phyloP scores from a whole-genome alignment of 805 yeast species.

The Nakazawaea holstii region DNA sequence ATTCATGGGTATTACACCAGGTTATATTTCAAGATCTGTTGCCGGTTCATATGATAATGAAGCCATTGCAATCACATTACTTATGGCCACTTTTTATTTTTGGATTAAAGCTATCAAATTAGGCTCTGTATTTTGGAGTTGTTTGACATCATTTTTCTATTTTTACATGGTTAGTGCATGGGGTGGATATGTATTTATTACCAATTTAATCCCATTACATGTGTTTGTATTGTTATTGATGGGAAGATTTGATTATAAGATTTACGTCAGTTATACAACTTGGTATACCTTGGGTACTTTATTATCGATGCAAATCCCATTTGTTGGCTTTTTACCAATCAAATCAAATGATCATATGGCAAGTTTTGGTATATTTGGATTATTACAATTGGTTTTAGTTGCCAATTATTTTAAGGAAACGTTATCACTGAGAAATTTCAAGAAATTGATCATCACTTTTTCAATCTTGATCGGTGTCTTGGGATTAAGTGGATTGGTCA shows the following conservation, averaged over 20 bases:
- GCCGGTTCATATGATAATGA: conserved; percentile 99
- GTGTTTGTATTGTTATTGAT: conserved; percentile 83
- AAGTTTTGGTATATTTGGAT: conserved; percentile 94
- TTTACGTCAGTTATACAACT: conserved; percentile 89
- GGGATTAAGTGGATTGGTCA: conserved; percentile 69
- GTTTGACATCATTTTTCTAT: conserved; percentile 80
- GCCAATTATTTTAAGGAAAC: conserved; percentile 76
- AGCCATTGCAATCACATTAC: conserved; percentile 93
- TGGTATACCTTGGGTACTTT: conserved; percentile 98
- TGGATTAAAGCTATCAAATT: conserved; percentile 94
- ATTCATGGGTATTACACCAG: conserved; percentile 97
- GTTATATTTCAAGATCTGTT: conserved; percentile 95
- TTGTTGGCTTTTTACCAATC: conserved; percentile 95
- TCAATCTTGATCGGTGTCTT: conserved; percentile 47
- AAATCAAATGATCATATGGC: conserved; percentile 98
- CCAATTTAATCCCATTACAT: conserved; percentile 94
- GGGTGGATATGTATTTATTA: conserved; percentile 99
- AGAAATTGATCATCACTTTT: conserved; percentile 57
- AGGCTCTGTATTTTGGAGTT: conserved; percentile 83
- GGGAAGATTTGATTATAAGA: conserved; percentile 85
- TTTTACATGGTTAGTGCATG: conserved; percentile 99
- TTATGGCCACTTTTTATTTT: conserved; percentile 91
- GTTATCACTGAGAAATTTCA: conserved; percentile 70
- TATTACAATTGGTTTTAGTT: conserved; percentile 83
- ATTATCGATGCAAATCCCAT: conserved; percentile 98